Percentiles rank a stretch among this genome's conserved stretches.
phyloP scores from a whole-genome alignment of 2,329 filamentous ascomycete species.

The Pseudogymnoascus sp. region DNA sequence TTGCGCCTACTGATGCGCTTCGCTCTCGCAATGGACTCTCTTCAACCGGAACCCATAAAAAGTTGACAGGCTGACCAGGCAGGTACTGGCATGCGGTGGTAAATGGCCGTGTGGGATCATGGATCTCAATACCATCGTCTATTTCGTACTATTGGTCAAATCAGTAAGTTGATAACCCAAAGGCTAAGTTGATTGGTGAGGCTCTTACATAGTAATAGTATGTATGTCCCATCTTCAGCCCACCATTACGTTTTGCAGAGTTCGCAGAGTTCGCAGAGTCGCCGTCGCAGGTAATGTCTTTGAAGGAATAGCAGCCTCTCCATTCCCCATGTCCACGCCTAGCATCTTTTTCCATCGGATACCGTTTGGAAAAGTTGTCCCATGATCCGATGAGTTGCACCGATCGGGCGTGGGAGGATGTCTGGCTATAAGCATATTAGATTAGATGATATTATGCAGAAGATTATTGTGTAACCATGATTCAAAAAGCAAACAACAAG shows the following conservation, averaged over 20 bases:
- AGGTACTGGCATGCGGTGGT: slow-evolving; percentile 78
- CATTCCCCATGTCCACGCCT: slow-evolving; percentile 68
- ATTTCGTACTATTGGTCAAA: slow-evolving; percentile 62
- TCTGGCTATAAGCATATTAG: slow-evolving; percentile 38
- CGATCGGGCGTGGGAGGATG: slow-evolving; percentile 51
- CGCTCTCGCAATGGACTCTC: slow-evolving; percentile 46
- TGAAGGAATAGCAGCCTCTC: slow-evolving; percentile 81
- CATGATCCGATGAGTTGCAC: slow-evolving; percentile 84
- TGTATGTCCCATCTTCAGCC: slow-evolving; percentile 81
- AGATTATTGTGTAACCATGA: background rate
- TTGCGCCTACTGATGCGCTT: slow-evolving; percentile 54
- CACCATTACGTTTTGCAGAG: slow-evolving; percentile 57
- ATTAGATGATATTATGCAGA: background rate
- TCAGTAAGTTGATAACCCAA: slow-evolving; percentile 1
- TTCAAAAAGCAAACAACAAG: background rate
- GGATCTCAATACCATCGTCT: slow-evolving; percentile 66
- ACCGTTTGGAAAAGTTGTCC: slow-evolving; percentile 80
- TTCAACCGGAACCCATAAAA: slow-evolving; percentile 71
- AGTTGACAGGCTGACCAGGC: slow-evolving; percentile 80
- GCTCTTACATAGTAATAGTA: slow-evolving; percentile 83
- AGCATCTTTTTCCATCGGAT: slow-evolving; percentile 72
- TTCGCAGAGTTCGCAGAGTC: slow-evolving; percentile 37
- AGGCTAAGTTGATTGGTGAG: slow-evolving; percentile 9
- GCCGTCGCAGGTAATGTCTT: slow-evolving; percentile 77
- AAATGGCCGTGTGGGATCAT: slow-evolving; percentile 62